These are phyloP conservation scores for Quercus aquifolioides DNA, from an alignment of 306 rosid species.

Conservation along the genomic window DNA sequence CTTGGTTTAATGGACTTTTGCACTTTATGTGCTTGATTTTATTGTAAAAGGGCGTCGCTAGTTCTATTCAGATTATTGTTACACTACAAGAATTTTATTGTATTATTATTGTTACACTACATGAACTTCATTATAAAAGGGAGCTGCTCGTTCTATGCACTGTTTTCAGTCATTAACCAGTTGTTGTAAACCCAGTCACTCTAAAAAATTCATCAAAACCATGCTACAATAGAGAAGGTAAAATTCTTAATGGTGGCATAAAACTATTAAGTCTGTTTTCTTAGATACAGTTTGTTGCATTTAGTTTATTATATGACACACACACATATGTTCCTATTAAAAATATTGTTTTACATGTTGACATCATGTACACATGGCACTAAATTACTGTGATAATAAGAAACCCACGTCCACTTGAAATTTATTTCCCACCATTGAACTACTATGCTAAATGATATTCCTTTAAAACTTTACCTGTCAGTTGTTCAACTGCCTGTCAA, in stretches of 20 bases:
- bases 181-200: not conserved
- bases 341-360: not conserved
- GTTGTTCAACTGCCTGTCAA: slow-evolving; percentile 86
- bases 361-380: not conserved
- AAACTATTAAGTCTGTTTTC: too few species aligned
- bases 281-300: not conserved
- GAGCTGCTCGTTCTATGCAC: not conserved
- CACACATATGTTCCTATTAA: too few species aligned
- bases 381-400: not conserved
- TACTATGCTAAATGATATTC: not conserved
- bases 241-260: not conserved
- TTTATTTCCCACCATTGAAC: not conserved
- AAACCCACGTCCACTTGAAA: not conserved
- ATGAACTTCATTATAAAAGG: too few species aligned
- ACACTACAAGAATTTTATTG: too few species aligned
- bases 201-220: slow-evolving; percentile 6
- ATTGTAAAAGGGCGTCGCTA: too few species aligned
- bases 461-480: slow-evolving; percentile 64
- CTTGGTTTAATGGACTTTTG: too few species aligned
- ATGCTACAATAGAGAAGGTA: slow-evolving; percentile 4
- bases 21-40: too few species aligned
- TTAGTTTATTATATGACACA: not conserved
- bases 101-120: too few species aligned
- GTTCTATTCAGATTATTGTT: too few species aligned
- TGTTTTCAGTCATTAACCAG: slow-evolving; percentile 9